These are phyloP conservation scores for Pseudonitzschia delicatissima DNA, from an alignment of 108 stramenopile species.

Conservation along the genomic window DNA sequence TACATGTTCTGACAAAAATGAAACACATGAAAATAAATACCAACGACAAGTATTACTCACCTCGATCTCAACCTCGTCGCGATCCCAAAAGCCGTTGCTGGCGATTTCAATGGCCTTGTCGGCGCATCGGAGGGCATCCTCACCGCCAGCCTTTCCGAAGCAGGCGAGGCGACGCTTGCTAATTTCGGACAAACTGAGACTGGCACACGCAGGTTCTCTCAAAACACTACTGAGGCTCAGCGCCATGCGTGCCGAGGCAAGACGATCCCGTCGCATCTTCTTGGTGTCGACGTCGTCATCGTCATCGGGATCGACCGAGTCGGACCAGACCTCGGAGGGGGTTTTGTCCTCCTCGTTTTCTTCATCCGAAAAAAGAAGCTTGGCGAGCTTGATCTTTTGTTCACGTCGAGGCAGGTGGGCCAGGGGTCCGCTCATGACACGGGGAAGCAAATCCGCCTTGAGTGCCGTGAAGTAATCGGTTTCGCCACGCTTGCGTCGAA, in stretches of 20 bases:
- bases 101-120: conserved; percentile 86
- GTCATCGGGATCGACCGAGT: conserved; percentile 36
- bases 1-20: no score
- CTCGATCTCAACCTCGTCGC: conserved; percentile 84
- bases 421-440: conserved; percentile 69
- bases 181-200: conserved; percentile 83
- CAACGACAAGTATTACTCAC: conserved; percentile 43
- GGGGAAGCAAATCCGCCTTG: conserved; percentile 79
- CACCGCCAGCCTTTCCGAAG: conserved; percentile 74
- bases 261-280: conserved; percentile 58
- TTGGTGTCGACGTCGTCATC: conserved; percentile 65
- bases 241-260: conserved; percentile 70
- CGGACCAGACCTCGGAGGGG: conserved; percentile 81
- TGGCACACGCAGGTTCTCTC: conserved; percentile 83
- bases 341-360: conserved; percentile 80
- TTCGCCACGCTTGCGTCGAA: conserved; percentile 81
- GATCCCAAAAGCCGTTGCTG: conserved; percentile 83
- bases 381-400: conserved; percentile 84
- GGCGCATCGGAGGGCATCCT: conserved; percentile 80
- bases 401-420: conserved; percentile 75
- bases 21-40: neutral
- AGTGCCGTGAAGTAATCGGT: conserved; percentile 78
- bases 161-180: conserved; percentile 78
- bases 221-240: conserved; percentile 71
- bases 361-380: conserved; percentile 84